Evolutionary conservation across 139 green algal genomes (phyloP).

Genomic region (Chlamydomonas incerta): DNA sequence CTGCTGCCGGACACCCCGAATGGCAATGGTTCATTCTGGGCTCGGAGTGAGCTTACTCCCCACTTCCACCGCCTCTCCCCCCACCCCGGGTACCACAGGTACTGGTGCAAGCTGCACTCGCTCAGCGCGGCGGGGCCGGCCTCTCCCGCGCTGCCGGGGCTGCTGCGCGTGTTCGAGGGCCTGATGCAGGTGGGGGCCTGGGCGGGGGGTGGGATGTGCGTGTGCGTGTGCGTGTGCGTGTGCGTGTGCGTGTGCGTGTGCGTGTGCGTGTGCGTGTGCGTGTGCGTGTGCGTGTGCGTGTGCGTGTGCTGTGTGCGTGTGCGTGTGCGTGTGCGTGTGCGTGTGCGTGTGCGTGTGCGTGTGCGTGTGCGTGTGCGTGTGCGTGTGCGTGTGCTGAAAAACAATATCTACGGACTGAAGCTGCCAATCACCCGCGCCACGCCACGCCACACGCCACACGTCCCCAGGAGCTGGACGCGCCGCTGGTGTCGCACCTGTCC

Average conservation of each 20-base stretch:
- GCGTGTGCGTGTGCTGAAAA: no score
- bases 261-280: no score
- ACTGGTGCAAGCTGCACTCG: slow-evolving; percentile 74
- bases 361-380: no score
- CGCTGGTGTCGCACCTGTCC: slow-evolving; percentile 58
- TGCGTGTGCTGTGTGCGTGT: no score
- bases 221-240: background rate
- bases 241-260: background rate
- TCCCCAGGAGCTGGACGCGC: slow-evolving; percentile 64
- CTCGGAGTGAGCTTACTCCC: background rate
- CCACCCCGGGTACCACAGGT: slow-evolving; percentile 44
- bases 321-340: no score
- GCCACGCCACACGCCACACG: background rate
- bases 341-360: no score
- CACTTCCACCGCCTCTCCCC: background rate
- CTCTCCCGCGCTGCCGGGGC: slow-evolving; percentile 60
- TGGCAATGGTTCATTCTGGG: no score
- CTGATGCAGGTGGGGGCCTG: slow-evolving; percentile 56
- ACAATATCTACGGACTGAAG: no score
- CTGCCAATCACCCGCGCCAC: no score
- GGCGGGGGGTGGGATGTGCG: no score
- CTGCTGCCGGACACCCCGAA: no score
- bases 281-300: no score
- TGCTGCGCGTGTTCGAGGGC: slow-evolving; percentile 58
- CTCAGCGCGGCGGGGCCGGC: slow-evolving; percentile 42